phyloP scores from a whole-genome alignment of 768 basidiomycete genomes.

The Suillus placidus region DNA sequence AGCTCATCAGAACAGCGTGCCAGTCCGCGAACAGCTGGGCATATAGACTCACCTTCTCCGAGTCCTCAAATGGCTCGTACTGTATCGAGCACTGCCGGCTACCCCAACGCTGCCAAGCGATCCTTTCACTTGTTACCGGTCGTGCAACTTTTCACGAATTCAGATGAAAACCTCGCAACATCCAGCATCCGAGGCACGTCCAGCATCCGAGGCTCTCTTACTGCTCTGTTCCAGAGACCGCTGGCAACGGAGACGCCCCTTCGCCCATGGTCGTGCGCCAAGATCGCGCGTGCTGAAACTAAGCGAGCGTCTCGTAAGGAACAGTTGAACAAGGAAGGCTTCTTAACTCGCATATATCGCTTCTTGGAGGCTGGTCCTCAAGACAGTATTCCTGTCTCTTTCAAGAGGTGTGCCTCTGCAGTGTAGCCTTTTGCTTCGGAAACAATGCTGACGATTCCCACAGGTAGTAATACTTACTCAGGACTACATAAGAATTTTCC shows the following conservation, averaged over 20 bases:
- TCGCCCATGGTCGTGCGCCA: slow-evolving; percentile 34
- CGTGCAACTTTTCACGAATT: slow-evolving; percentile 3
- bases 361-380: not conserved
- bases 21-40: not conserved
- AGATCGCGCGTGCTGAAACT: slow-evolving; percentile 29
- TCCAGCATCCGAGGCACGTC: not conserved
- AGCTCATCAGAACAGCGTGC: not conserved
- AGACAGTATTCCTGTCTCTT: not conserved
- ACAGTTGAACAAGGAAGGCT: not conserved
- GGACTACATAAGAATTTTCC: not conserved
- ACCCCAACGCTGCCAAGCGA: not conserved
- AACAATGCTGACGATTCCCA: not conserved
- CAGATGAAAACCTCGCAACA: not conserved
- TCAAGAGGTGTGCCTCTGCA: not conserved
- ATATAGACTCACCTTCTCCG: not conserved
- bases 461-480: not conserved
- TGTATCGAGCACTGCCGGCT: not conserved
- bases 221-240: not conserved
- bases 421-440: not conserved
- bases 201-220: not conserved
- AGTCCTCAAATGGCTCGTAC: not conserved
- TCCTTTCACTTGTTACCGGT: not conserved
- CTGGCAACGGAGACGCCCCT: not conserved
- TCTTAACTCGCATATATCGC: not conserved
- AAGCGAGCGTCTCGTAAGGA: slow-evolving; percentile 33